These are phyloP conservation scores for Metschnikowia henanensis DNA, from an alignment of 805 yeast genomes.

Conservation along the genomic window DNA sequence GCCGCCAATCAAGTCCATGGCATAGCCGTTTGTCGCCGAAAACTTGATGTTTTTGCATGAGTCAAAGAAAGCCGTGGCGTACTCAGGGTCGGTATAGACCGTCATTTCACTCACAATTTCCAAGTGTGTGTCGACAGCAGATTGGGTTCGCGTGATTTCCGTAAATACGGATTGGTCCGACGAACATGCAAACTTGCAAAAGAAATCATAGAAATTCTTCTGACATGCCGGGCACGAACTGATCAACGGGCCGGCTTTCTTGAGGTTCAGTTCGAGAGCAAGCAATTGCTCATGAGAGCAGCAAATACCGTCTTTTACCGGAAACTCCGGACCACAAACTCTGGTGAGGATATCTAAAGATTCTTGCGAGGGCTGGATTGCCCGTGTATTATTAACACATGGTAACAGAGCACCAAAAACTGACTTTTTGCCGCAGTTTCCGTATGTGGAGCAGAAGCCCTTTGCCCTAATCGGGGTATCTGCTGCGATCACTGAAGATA, in stretches of 20 bases:
- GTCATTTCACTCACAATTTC: constrained; percentile 72
- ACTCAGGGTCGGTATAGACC: constrained; percentile 54
- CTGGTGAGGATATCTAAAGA: constrained; percentile 47
- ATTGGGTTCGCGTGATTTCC: constrained; percentile 56
- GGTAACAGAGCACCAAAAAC: constrained; percentile 81
- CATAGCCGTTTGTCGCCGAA: constrained; percentile 92
- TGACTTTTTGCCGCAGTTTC: constrained; percentile 74
- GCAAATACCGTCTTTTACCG: constrained; percentile 52
- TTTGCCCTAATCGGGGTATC: constrained; percentile 13
- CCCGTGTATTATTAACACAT: constrained; percentile 58
- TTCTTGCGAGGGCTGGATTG: constrained; percentile 47
- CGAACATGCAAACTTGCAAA: constrained; percentile 89
- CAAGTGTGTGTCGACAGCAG: constrained; percentile 48
- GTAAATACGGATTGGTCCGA: constrained; percentile 77
- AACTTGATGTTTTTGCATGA: constrained; percentile 90
- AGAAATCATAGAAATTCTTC: constrained; percentile 78
- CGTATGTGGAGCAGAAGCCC: constrained; percentile 58
- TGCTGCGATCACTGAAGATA: not conserved
- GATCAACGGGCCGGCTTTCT: constrained; percentile 40
- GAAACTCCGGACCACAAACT: constrained; percentile 77
- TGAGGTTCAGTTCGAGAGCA: constrained; percentile 44
- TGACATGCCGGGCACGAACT: constrained; percentile 84
- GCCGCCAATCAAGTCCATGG: constrained; percentile 98
- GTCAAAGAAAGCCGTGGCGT: constrained; percentile 69
- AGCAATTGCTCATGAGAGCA: constrained; percentile 66